Percentiles rank a stretch among this genome's conserved stretches.
Conservation (phyloP, 192 early-diverging fungal genomes). For the Coemansia sp. region DNA sequence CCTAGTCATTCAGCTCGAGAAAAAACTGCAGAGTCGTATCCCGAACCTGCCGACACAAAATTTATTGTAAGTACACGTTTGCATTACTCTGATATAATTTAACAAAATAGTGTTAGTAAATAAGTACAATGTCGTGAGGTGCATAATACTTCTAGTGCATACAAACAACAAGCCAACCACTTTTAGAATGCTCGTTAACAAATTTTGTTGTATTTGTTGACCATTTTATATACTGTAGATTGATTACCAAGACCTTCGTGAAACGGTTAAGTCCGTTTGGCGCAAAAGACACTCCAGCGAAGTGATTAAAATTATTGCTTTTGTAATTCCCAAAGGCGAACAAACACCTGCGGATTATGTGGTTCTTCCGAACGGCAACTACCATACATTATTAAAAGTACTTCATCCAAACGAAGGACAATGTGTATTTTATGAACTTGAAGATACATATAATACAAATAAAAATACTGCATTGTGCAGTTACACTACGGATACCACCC, state of each 20-base stretch:
- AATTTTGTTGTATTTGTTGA: neutral
- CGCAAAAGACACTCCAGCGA: constrained; percentile 23
- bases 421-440: constrained; percentile 34
- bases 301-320: constrained; percentile 20
- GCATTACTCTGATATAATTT: neutral
- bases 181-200: neutral
- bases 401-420: constrained; percentile 8
- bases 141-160: neutral
- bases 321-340: constrained; percentile 25
- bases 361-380: constrained; percentile 17
- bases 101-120: neutral
- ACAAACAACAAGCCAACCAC: neutral
- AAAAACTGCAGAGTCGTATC: constrained; percentile 10
- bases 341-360: constrained; percentile 11
- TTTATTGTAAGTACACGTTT: constrained; percentile 19
- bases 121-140: neutral
- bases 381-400: constrained; percentile 11
- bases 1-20: neutral
- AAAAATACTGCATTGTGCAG: constrained; percentile 2
- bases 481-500: neutral
- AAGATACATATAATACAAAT: constrained; percentile 5
- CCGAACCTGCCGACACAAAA: constrained; percentile 8
- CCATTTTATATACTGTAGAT: constrained; percentile 7
- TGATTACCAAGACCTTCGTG: constrained; percentile 36
- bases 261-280: constrained; percentile 33